Evolutionary conservation across 371 early-diverging fungal species (phyloP), one percentile per base, ranked within the genome.

Genomic region (Actinomortierella wolfii): DNA sequence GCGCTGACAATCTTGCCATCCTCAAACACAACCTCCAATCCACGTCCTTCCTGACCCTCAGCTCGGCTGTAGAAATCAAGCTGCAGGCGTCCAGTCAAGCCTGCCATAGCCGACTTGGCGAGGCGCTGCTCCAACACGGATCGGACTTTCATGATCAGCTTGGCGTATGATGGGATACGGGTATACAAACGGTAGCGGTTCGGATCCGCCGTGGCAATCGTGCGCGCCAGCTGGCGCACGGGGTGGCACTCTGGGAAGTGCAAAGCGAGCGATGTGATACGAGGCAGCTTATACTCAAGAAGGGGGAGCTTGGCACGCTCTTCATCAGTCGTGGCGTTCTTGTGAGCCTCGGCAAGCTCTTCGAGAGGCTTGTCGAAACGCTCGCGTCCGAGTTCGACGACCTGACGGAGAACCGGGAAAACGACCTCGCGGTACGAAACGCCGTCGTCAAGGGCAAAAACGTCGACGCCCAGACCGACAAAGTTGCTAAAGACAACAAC

Each of bases 61-160:
- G 65, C 14, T 18, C 45, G 57, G 20, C 59, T 23, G 21, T 45
- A 70, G 50, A 61, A 61, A 28, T 61, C 51, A n/a, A 65, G 9
- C 21, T 51, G 54, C 8, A 65, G 3, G 8, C 15, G 57, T 0
- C 40, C 54, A 0, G 59, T 13, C 43, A 65, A 21, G 25, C 51
- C 47, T 2, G 29, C 51, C 25, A 44, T n/a, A 15, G 42, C 13
- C 3, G 71, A 70, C n/a, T 46, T 24, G 14, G 54, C 26, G 6
- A 70, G 26, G 18, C 71, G 49, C 44, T 55, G 25, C 29, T 70
- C 62, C 18, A 70, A 54, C 0, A 57, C 51, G 1, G 61, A 58
- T 0, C 61, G 56, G 23, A 65, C 29, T 18, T 54, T 55, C 25
- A 45, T 29, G 44, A 70, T 41, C 29, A 54, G 65, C 3, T 28